Evolutionary conservation across 345 rosid genomes (phyloP).

Genomic region (Sisymbrium irio): DNA sequence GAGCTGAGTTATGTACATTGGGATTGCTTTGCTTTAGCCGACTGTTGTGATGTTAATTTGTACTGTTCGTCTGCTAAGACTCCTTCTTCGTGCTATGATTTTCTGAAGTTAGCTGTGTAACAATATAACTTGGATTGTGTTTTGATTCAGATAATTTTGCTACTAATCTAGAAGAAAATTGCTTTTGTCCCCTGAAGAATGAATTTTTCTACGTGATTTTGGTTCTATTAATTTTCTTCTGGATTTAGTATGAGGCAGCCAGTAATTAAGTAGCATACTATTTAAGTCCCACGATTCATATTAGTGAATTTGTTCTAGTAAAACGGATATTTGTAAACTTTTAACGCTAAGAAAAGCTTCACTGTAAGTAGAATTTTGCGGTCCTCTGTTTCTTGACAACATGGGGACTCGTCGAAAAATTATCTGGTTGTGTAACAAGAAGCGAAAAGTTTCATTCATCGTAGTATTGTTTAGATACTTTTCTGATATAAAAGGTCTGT

Average conservation of each 20-base stretch:
- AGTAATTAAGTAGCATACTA: constrained; percentile 2
- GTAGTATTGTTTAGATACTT: neutral
- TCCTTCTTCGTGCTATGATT: neutral
- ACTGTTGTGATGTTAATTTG: neutral
- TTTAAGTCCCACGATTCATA: neutral
- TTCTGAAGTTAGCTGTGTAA: too few species aligned
- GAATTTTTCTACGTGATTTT: too few species aligned
- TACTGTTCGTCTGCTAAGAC: neutral
- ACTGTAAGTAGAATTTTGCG: neutral
- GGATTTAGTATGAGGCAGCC: too few species aligned
- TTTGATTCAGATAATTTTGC: too few species aligned
- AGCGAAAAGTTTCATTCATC: neutral
- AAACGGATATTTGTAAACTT: neutral
- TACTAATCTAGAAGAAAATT: too few species aligned
- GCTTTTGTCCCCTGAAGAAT: too few species aligned
- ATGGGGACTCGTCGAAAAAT: neutral
- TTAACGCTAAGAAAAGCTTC: neutral
- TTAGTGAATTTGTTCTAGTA: neutral
- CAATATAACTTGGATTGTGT: too few species aligned
- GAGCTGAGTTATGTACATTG: neutral
- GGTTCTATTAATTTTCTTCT: too few species aligned
- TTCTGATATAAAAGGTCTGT: neutral
- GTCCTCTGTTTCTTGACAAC: neutral
- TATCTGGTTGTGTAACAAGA: neutral
- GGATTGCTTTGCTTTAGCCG: neutral